A percentile compares a stretch with the other conserved stretches of the same genome.
phyloP scores from a whole-genome alignment of 768 basidiomycete genomes.

The Lactarius trivialis region DNA sequence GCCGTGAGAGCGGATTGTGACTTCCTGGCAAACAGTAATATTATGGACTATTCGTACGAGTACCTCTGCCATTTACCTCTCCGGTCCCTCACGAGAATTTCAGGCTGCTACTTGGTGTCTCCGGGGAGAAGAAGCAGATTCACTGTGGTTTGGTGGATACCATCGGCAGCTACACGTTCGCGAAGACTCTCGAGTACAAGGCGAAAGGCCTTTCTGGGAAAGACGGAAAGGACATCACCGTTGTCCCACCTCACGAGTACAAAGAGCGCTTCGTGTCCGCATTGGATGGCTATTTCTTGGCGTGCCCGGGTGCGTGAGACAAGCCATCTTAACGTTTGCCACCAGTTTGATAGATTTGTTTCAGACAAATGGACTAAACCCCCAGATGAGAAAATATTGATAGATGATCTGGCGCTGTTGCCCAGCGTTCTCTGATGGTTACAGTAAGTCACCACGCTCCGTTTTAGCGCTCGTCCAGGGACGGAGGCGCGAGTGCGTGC shows the following conservation, averaged over 20 bases:
- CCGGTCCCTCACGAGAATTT: neutral
- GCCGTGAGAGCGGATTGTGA: slow-evolving; percentile 67
- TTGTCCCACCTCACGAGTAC: slow-evolving; percentile 75
- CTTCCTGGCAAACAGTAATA: slow-evolving; percentile 66
- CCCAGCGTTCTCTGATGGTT: slow-evolving; percentile 31
- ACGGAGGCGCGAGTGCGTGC: neutral
- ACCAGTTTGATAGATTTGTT: neutral
- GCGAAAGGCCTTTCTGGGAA: slow-evolving; percentile 59
- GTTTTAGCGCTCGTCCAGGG: neutral
- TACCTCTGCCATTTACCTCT: neutral
- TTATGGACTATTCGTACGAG: slow-evolving; percentile 81
- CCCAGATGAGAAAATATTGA: slow-evolving; percentile 28
- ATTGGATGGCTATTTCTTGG: slow-evolving; percentile 67
- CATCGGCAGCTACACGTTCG: slow-evolving; percentile 80
- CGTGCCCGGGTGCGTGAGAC: slow-evolving; percentile 62
- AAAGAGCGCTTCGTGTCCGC: slow-evolving; percentile 69
- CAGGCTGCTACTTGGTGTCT: slow-evolving; percentile 68
- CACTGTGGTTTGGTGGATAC: slow-evolving; percentile 80
- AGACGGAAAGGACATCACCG: slow-evolving; percentile 67
- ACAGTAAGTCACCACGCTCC: neutral
- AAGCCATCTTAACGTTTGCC: neutral
- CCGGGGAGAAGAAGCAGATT: slow-evolving; percentile 58
- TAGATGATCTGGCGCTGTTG: slow-evolving; percentile 26
- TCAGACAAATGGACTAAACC: slow-evolving; percentile 37
- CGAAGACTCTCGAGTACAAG: slow-evolving; percentile 81